These are phyloP conservation scores for Zizania latifolia DNA, from an alignment of 176 grass and related monocot genomes.

Conservation along the genomic window DNA sequence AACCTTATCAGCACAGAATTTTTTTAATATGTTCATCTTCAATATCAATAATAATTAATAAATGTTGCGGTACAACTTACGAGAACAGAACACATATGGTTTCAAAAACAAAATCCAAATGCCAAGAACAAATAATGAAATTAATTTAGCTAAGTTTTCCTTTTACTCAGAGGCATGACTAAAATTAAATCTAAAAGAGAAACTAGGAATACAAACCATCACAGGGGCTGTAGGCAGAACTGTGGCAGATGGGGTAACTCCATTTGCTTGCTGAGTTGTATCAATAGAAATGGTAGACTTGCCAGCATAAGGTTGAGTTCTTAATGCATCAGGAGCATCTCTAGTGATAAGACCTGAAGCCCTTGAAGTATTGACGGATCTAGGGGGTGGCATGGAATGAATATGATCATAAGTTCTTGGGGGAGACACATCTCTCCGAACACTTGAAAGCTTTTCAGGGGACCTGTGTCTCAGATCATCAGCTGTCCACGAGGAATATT, in stretches of 20 bases:
- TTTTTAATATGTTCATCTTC: background rate
- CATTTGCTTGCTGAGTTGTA: constrained; percentile 32
- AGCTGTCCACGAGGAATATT: constrained; percentile 37
- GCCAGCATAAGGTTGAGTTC: constrained; percentile 32
- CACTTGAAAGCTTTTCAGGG: constrained; percentile 36
- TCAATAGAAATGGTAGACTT: constrained; percentile 35
- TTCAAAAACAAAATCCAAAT: background rate
- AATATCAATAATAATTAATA: background rate
- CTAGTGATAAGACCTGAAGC: constrained; percentile 41
- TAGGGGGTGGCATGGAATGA: constrained; percentile 14
- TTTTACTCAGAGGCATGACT: background rate
- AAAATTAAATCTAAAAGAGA: constrained; percentile 4
- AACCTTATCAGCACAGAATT: background rate
- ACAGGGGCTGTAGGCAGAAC: constrained; percentile 2
- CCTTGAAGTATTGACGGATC: constrained; percentile 35
- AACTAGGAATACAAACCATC: constrained; percentile 36
- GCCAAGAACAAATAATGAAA: background rate
- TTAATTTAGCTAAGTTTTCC: background rate
- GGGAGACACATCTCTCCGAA: constrained; percentile 37
- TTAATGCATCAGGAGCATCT: constrained; percentile 37
- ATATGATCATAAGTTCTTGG: constrained; percentile 45
- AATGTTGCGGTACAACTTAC: background rate
- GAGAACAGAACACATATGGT: background rate
- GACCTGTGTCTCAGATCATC: constrained; percentile 41
- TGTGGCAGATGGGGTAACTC: constrained; percentile 21